These are phyloP conservation scores for Puya raimondii DNA, from an alignment of 176 grass and related monocot genomes.

Conservation along the genomic window DNA sequence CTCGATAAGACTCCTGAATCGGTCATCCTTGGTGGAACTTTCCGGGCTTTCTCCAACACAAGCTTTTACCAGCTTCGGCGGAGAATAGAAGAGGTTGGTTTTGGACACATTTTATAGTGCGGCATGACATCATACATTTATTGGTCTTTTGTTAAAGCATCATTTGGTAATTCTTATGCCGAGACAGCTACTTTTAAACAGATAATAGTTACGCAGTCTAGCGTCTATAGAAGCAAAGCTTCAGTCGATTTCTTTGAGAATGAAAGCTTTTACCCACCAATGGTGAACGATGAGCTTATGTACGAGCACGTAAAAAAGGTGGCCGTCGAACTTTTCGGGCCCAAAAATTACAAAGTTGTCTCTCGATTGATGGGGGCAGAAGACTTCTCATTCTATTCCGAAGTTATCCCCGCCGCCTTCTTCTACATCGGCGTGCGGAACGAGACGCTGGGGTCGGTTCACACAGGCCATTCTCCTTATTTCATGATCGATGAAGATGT, in stretches of 20 bases:
- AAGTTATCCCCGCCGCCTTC: conserved; percentile 68
- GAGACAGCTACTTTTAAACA: conserved; percentile 1
- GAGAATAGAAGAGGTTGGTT: conserved; percentile 85
- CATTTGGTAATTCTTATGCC: conserved; percentile 1
- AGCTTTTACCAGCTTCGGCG: conserved; percentile 82
- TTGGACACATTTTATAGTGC: background rate
- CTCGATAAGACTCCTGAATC: conserved; percentile 8
- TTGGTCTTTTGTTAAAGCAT: background rate
- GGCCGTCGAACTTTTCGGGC: conserved; percentile 41
- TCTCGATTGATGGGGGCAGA: conserved; percentile 88
- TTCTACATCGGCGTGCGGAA: conserved; percentile 83
- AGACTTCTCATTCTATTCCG: conserved; percentile 95
- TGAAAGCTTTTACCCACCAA: conserved; percentile 94
- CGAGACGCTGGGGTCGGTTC: conserved; percentile 68
- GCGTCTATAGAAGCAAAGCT: conserved; percentile 57
- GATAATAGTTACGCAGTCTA: conserved; percentile 65
- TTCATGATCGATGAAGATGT: conserved; percentile 97
- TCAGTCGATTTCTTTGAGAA: conserved; percentile 85
- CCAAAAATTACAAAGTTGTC: conserved; percentile 39
- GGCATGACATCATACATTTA: background rate
- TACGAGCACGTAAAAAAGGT: conserved; percentile 51
- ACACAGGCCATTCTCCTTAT: conserved; percentile 53
- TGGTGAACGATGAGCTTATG: conserved; percentile 69
- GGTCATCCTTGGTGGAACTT: conserved; percentile 62
- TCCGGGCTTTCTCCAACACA: conserved; percentile 81